phyloP scores from a whole-genome alignment of 208 protist genomes.

The Hexamita inflata region DNA sequence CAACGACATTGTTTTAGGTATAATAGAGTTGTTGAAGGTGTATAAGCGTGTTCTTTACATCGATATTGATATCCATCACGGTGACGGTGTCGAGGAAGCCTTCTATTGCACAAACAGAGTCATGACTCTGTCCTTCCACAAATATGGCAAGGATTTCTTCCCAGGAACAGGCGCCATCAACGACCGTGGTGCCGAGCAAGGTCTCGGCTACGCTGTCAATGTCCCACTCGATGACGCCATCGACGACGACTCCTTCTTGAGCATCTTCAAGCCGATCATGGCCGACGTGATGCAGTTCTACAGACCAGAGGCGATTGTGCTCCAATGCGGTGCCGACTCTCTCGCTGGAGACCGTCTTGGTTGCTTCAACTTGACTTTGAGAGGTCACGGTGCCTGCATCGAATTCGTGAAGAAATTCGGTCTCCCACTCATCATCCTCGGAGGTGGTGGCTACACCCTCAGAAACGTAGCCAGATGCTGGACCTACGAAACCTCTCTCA shows the following conservation, averaged over 20 bases:
- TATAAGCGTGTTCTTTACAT: conserved; percentile 89
- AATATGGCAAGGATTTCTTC: conserved; percentile 74
- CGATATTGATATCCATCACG: conserved; percentile 98
- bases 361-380: conserved; percentile 75
- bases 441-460: conserved; percentile 95
- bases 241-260: conserved; percentile 55
- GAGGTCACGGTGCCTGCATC: conserved; percentile 50
- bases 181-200: conserved; percentile 57
- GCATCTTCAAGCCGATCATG: conserved; percentile 48
- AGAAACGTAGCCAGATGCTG: conserved; percentile 90
- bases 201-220: conserved; percentile 67
- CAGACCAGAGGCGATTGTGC: conserved; percentile 76
- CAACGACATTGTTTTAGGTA: conserved; percentile 97
- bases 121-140: conserved; percentile 97
- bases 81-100: conserved; percentile 91
- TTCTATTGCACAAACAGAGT: conserved; percentile 97
- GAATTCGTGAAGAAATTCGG: conserved; percentile 65
- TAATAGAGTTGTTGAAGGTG: conserved; percentile 88
- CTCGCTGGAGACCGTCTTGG: conserved; percentile 85
- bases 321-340: conserved; percentile 95
- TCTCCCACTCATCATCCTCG: conserved; percentile 78
- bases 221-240: conserved; percentile 58
- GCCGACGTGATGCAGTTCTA: conserved; percentile 71
- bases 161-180: conserved; percentile 54
- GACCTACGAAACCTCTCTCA: conserved; percentile 69